Base-by-base conservation (phyloP, 2,329 filamentous ascomycete species). In the Aspergillus chevalieri region DNA sequence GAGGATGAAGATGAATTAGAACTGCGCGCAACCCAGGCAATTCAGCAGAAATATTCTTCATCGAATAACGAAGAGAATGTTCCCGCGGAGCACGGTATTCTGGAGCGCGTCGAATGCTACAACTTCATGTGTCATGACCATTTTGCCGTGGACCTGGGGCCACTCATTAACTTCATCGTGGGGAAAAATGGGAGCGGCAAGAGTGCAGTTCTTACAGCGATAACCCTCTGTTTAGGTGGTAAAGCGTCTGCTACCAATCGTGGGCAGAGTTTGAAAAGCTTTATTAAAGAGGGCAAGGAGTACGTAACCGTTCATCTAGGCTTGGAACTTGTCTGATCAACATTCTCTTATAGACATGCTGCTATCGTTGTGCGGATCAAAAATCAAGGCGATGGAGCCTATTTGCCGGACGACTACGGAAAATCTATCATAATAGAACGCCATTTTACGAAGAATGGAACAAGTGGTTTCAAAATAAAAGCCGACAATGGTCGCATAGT, bases 101-200 rank as follows among this genome's bases (percentile, higher is more conserved):
- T 97, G 43, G 86, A 95, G 67, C 85, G 85, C 54, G 86, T 97
- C 48, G 86, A 84, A 34, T 94, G 90, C 66, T 81, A 83, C 59
- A 96, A 96, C 67, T 97, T 97, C 70, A 97, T 97, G 93, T 97
- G 92, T 63, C 93, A 98, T 66, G 77, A 83, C 42, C 84, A 85
- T 48, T 79, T 97, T 15, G 82, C 86, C 41, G 87, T 95, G 52
- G 81, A 86, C 49, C 77, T 98, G n/a, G 93, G 93, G 0, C 93
- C 93, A 0, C 75, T 96, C 34, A 94, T 98, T 68, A 98, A 98
- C 70, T 98, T 98, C 70, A 91, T 98, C 53, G 91, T 96, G 48
- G 93, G 93, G 14, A 90, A 95, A 68, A 98, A 98, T 65, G 93
- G 93, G 28, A 97, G 92, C 65, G 93, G 93, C 33, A 98, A 98